These are phyloP conservation scores for Nakaseomyces nivariensis DNA, from an alignment of 1,139 yeast species.

Conservation along the genomic window DNA sequence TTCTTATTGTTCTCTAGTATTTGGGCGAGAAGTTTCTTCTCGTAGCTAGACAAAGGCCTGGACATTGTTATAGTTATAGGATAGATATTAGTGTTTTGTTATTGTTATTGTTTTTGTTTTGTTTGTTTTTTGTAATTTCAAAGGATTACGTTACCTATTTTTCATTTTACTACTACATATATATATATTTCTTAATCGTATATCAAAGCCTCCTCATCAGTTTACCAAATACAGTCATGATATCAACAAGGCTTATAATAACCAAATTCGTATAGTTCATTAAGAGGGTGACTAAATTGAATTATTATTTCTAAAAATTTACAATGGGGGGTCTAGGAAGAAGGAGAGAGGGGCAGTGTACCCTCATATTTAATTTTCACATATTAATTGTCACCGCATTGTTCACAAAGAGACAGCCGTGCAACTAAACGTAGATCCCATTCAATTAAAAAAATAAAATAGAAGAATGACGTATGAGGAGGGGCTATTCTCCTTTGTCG, in stretches of 20 bases:
- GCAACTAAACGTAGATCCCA: not conserved
- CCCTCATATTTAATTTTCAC: not conserved
- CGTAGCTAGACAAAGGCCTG: conserved; percentile 21
- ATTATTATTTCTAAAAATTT: too few relatives aligned
- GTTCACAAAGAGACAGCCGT: not conserved
- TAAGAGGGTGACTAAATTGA: too few relatives aligned
- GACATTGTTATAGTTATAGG: not conserved
- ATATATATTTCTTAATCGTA: not conserved
- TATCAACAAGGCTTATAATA: too few relatives aligned
- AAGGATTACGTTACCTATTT: not conserved
- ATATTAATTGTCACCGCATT: not conserved
- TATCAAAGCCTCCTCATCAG: not conserved
- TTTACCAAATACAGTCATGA: too few relatives aligned
- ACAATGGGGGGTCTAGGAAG: too few relatives aligned
- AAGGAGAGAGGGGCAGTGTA: not conserved
- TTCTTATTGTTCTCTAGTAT: conserved; percentile 17
- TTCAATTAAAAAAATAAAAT: not conserved
- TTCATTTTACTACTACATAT: too few relatives aligned
- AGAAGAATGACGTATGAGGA: not conserved
- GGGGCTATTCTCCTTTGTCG: too few relatives aligned
- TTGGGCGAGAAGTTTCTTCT: conserved; percentile 19
- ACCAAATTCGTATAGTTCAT: too few relatives aligned
- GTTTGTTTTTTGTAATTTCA: not conserved
- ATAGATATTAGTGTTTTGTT: not conserved
- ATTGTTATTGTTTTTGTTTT: too few relatives aligned